Conservation (phyloP, 495 filamentous ascomycete species). For the Penicillium bialowiezense region DNA sequence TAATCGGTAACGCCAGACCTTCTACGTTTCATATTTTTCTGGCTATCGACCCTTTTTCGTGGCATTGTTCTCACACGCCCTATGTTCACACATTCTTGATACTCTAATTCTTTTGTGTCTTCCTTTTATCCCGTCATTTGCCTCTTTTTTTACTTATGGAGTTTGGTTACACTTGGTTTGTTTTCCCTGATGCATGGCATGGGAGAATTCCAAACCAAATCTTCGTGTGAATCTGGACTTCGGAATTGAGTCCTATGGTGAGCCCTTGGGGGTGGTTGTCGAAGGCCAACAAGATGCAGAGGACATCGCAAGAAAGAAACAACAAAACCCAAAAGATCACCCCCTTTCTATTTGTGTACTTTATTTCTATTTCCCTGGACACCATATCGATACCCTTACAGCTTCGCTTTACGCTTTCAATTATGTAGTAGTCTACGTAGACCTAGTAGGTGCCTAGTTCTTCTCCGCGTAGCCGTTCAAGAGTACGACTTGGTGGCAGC, state of each 20-base stretch:
- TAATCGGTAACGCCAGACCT: conserved; percentile 28
- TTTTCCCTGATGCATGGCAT: not conserved
- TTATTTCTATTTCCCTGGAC: conserved; percentile 26
- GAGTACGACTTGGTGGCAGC: too few species aligned
- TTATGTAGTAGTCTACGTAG: too few species aligned
- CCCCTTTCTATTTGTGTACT: conserved; percentile 26
- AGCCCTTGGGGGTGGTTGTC: conserved; percentile 2
- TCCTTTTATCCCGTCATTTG: conserved; percentile 22
- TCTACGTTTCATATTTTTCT: conserved; percentile 10
- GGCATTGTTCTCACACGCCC: conserved; percentile 6
- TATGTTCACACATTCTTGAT: conserved; percentile 9
- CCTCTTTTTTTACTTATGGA: conserved; percentile 14
- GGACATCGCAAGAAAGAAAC: conserved; percentile 15
- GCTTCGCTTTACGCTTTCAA: conserved; percentile 20
- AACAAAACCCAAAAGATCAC: conserved; percentile 9
- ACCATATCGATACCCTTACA: conserved; percentile 46
- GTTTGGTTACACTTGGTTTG: conserved; percentile 10
- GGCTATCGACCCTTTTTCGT: conserved; percentile 8
- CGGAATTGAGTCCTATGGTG: not conserved
- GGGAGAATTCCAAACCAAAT: not conserved
- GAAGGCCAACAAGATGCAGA: not conserved
- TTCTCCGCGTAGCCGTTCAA: too few species aligned
- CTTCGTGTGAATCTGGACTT: not conserved
- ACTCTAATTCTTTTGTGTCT: conserved; percentile 28
- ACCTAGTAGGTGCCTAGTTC: too few species aligned